phyloP scores from a whole-genome alignment of 2,329 filamentous ascomycete species.

The Gnomoniopsis smithogilvyi region DNA sequence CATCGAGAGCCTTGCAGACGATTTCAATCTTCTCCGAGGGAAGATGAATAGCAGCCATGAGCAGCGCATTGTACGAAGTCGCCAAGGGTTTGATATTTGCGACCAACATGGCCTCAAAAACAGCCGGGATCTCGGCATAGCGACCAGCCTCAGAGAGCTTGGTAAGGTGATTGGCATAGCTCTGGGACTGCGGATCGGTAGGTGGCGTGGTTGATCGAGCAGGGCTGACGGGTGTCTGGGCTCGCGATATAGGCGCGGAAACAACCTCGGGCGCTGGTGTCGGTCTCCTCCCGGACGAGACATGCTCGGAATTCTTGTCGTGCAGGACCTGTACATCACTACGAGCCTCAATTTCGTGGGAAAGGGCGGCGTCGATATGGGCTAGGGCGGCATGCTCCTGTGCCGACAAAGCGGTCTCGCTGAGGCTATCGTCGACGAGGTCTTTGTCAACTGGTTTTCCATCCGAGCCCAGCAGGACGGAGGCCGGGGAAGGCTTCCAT shows the following conservation, averaged over 20 bases:
- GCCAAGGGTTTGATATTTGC: conserved; percentile 78
- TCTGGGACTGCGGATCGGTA: conserved; percentile 60
- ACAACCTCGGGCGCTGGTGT: conserved; percentile 31
- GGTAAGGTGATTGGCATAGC: conserved; percentile 75
- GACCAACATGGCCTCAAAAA: conserved; percentile 87
- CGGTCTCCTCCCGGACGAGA: conserved; percentile 34
- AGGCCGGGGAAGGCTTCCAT: conserved; percentile 68
- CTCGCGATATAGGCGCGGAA: conserved; percentile 40
- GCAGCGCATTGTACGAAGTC: conserved; percentile 85
- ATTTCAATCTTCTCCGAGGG: conserved; percentile 77
- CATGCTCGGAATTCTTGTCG: conserved; percentile 32
- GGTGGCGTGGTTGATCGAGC: conserved; percentile 59
- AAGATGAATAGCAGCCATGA: conserved; percentile 80
- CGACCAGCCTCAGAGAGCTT: conserved; percentile 68
- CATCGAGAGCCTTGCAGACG: conserved; percentile 86
- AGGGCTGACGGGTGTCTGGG: conserved; percentile 42
- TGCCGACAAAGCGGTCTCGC: conserved; percentile 34
- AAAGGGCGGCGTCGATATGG: conserved; percentile 80
- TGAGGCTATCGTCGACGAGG: conserved; percentile 23
- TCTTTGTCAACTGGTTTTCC: conserved; percentile 31
- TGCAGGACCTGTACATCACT: conserved; percentile 37
- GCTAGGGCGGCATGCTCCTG: conserved; percentile 63
- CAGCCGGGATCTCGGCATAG: conserved; percentile 82
- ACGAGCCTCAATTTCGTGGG: conserved; percentile 67
- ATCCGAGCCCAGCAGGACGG: conserved; percentile 47